A percentile compares a stretch with the other conserved stretches of the same genome.
phyloP scores from a whole-genome alignment of 2,329 filamentous ascomycete genomes.

The Aspergillus latus region DNA sequence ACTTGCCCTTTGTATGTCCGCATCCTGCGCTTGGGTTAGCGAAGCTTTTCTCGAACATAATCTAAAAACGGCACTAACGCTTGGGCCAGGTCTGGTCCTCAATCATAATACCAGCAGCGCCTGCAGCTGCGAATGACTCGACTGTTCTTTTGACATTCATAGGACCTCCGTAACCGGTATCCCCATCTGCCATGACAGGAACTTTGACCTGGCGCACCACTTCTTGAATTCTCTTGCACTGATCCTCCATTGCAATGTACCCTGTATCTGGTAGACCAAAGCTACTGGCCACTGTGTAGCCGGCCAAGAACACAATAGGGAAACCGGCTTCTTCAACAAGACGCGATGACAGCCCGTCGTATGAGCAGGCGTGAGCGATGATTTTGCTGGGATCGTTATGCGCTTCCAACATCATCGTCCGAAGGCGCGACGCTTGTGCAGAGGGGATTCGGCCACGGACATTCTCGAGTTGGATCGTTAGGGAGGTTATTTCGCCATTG shows the following conservation, averaged over 20 bases:
- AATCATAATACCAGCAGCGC: constrained; percentile 43
- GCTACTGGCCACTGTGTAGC: constrained; percentile 43
- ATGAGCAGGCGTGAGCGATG: constrained; percentile 45
- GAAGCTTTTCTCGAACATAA: background rate
- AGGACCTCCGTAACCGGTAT: constrained; percentile 51
- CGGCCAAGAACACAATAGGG: constrained; percentile 47
- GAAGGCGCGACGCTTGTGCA: constrained; percentile 38
- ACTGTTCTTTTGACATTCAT: constrained; percentile 52
- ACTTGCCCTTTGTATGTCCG: constrained; percentile 50
- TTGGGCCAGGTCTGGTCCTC: constrained; percentile 54
- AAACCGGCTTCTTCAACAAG: constrained; percentile 50
- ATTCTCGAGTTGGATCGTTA: constrained; percentile 10
- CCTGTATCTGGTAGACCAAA: constrained; percentile 50
- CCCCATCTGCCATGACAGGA: constrained; percentile 49
- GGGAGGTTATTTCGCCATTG: background rate
- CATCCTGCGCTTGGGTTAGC: constrained; percentile 31
- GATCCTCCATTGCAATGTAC: constrained; percentile 51
- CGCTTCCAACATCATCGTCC: constrained; percentile 35
- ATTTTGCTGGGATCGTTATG: constrained; percentile 46
- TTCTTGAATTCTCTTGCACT: constrained; percentile 49
- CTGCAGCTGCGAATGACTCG: constrained; percentile 45
- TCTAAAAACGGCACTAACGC: constrained; percentile 29
- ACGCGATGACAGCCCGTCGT: constrained; percentile 47
- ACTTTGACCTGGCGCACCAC: constrained; percentile 38
- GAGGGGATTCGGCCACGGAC: constrained; percentile 40